Evolutionary conservation across 441 rosid species (phyloP), one percentile per base, ranked within the genome.

Genomic region (Heliophila coronopifolia): DNA sequence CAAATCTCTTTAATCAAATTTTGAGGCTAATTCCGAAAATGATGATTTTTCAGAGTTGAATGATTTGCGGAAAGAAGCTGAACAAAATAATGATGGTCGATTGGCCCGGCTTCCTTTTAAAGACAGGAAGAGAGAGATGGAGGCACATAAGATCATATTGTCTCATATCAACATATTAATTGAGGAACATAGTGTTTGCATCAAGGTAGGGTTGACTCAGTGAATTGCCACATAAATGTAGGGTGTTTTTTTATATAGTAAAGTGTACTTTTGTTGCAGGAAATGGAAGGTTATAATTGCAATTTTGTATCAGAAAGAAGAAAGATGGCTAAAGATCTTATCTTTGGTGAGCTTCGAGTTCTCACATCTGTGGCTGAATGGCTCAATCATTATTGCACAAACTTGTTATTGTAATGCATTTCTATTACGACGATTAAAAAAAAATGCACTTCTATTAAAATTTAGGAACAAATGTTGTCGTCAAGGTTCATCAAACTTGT

Each of bases 21-120:
- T 16, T 6, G 54, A 54, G 51, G 27, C 10, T 48, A 49, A 53
- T 16, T 28, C 28, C 12, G 3, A 3, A 8, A 39, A 43, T 14
- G 13, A 58, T 31, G 25, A 20, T 7, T 55, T 55, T 16, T 41
- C 81, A 90, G 95, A 86, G 42, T 68, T 90, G 25, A 48, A 39
- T 31, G 76, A 68, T 71, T 64, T 86, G 75, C 77, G 63, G 39
- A 50, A 38, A 49, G 95, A 86, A 77, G 95, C 95, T 54, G 70
- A 70, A 49, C 65, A 65, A 59, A 71, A 52, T n/a, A n/a, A n/a
- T 47, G 98, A 90, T 76, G 90, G 95, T 42, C 79, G 92, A 45
- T 59, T 90, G 61, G 95, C 86, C 33, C 73, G 90, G 14, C 76
- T 63, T 24, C 87, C 96, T 50, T 61, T 80, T 5, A 70, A 66